phyloP scores from a whole-genome alignment of 164 flowering plant genomes.

The Tetracentron sinense region DNA sequence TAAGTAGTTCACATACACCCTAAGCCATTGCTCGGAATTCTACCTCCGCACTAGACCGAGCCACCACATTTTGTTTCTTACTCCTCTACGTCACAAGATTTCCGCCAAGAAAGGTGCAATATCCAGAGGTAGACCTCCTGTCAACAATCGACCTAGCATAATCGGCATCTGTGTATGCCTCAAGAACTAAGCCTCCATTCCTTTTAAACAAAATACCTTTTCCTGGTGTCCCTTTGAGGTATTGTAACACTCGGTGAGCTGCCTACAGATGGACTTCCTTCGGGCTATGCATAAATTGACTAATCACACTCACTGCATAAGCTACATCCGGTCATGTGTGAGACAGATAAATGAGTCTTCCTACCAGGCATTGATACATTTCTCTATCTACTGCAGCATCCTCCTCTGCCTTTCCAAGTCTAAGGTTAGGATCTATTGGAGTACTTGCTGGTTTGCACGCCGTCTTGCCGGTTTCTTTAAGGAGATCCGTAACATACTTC shows the following conservation, averaged over 20 bases:
- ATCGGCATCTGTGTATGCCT: slow-evolving; percentile 2
- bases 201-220: slow-evolving; percentile 10
- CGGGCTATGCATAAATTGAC: slow-evolving; percentile 10
- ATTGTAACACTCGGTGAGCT: not conserved
- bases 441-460: slow-evolving; percentile 6
- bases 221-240: slow-evolving; percentile 5
- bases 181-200: not conserved
- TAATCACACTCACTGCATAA: slow-evolving; percentile 1
- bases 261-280: not conserved
- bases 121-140: not conserved
- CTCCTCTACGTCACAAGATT: not conserved
- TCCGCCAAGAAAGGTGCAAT: not conserved
- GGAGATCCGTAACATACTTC: slow-evolving; percentile 8
- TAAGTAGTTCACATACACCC: not conserved
- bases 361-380: not conserved
- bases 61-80: not conserved
- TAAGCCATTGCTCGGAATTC: slow-evolving; percentile 2
- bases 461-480: slow-evolving; percentile 7
- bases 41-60: not conserved
- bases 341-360: slow-evolving; percentile 11
- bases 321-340: slow-evolving; percentile 4
- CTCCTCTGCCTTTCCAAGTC: not conserved
- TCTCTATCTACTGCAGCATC: not conserved
- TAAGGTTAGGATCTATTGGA: slow-evolving; percentile 1
- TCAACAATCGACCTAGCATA: not conserved